Percentiles rank a stretch among this genome's conserved stretches.
These are phyloP conservation scores for Fusarium avenaceum DNA, from an alignment of 2,329 filamentous ascomycete species.

Conservation along the genomic window DNA sequence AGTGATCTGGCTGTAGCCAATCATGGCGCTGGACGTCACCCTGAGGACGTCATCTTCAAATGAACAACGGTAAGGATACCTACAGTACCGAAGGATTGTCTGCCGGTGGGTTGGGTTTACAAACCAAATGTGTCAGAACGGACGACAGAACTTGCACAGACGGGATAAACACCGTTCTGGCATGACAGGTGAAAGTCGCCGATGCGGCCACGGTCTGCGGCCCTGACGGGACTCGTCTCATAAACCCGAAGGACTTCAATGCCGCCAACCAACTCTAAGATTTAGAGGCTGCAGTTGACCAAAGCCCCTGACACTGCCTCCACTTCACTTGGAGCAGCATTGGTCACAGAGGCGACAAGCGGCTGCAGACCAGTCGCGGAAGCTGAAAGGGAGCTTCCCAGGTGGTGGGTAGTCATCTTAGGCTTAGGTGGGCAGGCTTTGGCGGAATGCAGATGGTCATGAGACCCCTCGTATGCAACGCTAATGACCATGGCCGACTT, in stretches of 20 bases:
- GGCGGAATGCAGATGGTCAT: conserved; percentile 50
- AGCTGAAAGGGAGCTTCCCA: conserved; percentile 37
- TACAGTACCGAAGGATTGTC: conserved; percentile 25
- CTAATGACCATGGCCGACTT: conserved; percentile 49
- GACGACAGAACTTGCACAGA: conserved; percentile 25
- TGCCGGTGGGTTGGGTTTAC: conserved; percentile 32
- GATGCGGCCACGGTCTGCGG: conserved; percentile 32
- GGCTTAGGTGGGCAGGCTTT: conserved; percentile 41
- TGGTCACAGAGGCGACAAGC: conserved; percentile 35
- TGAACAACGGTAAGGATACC: conserved; percentile 13
- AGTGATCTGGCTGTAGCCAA: conserved; percentile 40
- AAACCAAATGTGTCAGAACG: conserved; percentile 16
- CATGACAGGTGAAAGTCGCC: conserved; percentile 32
- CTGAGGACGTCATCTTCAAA: conserved; percentile 45
- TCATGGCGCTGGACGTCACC: conserved; percentile 42
- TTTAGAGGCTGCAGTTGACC: conserved; percentile 16
- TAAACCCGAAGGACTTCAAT: conserved; percentile 23
- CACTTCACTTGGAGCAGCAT: conserved; percentile 20
- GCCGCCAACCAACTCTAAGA: conserved; percentile 15
- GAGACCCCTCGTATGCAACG: conserved; percentile 50
- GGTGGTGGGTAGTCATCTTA: conserved; percentile 39
- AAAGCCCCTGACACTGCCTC: conserved; percentile 34
- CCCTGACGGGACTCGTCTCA: conserved; percentile 31
- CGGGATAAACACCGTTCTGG: conserved; percentile 31
- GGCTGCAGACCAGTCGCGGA: conserved; percentile 38